Evolutionary conservation across 2,329 filamentous ascomycete species (phyloP).

Genomic region (Scytalidium lignicola): DNA sequence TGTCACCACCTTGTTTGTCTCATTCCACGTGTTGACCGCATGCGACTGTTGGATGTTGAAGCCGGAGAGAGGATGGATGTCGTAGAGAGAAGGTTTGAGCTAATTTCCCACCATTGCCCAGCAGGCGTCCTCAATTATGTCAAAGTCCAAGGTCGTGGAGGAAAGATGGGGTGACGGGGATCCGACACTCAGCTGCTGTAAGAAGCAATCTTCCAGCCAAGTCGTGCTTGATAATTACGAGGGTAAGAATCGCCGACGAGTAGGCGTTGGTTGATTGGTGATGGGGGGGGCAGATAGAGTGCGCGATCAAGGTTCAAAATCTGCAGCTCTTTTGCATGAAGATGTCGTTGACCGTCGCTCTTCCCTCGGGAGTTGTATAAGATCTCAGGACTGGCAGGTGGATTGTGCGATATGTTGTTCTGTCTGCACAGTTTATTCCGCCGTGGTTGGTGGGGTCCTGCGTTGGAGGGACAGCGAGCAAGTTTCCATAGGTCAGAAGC

Average conservation of each 20-base stretch:
- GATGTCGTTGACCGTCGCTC: background rate
- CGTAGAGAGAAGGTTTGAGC: constrained; percentile 17
- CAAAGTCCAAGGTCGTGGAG: background rate
- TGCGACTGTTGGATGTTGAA: background rate
- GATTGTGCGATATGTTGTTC: no score
- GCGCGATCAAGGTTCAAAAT: background rate
- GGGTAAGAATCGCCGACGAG: background rate
- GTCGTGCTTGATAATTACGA: background rate
- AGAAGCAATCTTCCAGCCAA: background rate
- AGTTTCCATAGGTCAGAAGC: constrained; percentile 5
- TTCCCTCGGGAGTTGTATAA: background rate
- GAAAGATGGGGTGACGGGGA: background rate
- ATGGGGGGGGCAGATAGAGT: background rate
- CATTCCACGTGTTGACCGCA: background rate
- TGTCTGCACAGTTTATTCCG: no score
- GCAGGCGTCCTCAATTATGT: background rate
- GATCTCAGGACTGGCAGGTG: no score
- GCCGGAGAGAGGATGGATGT: constrained; percentile 1
- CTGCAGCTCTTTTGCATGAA: background rate
- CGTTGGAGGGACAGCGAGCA: constrained; percentile 3
- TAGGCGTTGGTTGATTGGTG: background rate
- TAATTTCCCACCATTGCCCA: constrained; percentile 10
- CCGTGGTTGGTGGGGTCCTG: background rate
- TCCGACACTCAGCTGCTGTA: background rate
- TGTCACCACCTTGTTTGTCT: background rate